Percentiles rank a stretch among this genome's conserved stretches.
These are phyloP conservation scores for Rhodotorula diobovata DNA, from an alignment of 768 basidiomycete genomes.

Conservation along the genomic window DNA sequence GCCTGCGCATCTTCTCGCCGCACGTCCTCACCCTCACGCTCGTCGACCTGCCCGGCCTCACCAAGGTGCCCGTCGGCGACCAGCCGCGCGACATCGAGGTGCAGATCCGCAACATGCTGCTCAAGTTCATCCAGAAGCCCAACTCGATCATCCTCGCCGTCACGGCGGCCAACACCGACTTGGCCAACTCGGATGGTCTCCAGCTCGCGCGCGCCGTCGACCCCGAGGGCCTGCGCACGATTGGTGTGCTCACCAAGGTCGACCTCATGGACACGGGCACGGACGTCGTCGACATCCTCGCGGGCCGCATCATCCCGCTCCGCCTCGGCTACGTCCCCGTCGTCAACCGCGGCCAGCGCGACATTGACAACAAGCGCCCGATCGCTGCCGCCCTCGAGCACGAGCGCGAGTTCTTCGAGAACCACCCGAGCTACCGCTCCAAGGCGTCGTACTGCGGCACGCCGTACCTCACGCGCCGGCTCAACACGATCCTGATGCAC, in stretches of 20 bases:
- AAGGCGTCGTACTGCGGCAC: conserved; percentile 97
- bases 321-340: conserved; percentile 97
- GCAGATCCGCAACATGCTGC: conserved; percentile 92
- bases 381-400: conserved; percentile 79
- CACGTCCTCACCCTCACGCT: conserved; percentile 95
- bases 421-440: conserved; percentile 82
- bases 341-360: conserved; percentile 95
- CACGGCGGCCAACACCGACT: conserved; percentile 88
- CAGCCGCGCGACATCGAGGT: conserved; percentile 96
- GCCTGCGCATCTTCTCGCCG: conserved; percentile 93
- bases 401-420: conserved; percentile 91
- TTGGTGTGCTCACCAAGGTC: conserved; percentile 96
- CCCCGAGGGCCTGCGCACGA: conserved; percentile 91
- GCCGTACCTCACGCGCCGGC: conserved; percentile 86
- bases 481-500: conserved; percentile 99
- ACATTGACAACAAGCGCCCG: conserved; percentile 83
- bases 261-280: conserved; percentile 98
- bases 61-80: conserved; percentile 50
- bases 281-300: conserved; percentile 97
- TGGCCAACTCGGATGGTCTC: conserved; percentile 97
- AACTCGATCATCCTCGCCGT: conserved; percentile 96
- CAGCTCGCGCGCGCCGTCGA: conserved; percentile 96
- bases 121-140: conserved; percentile 90
- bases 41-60: conserved; percentile 94
- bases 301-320: conserved; percentile 91